Percentiles rank a stretch among this genome's conserved stretches.
These are phyloP conservation scores for Penicillium diatomitis DNA, from an alignment of 495 filamentous ascomycete species.

Conservation along the genomic window DNA sequence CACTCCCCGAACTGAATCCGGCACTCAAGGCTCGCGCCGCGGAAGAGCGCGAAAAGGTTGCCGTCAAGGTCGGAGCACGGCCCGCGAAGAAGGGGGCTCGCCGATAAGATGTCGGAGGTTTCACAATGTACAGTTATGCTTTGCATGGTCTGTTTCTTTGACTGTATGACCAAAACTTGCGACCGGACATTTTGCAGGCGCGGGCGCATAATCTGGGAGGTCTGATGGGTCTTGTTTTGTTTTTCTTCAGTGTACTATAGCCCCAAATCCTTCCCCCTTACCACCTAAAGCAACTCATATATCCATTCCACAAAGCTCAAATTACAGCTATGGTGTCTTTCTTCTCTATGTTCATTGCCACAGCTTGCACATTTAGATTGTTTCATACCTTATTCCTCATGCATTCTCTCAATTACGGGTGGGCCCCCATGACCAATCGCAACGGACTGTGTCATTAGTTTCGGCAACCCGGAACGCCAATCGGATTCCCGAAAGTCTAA, in stretches of 20 bases:
- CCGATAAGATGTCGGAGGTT: constrained; percentile 10
- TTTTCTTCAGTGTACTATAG: constrained; percentile 35
- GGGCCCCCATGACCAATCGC: no score
- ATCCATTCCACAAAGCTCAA: no score
- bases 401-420: no score
- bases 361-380: no score
- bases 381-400: no score
- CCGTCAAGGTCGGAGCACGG: constrained; percentile 24
- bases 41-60: constrained; percentile 33
- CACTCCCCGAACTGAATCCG: constrained; percentile 29
- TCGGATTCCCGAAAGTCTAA: no score
- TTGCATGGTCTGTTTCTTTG: constrained; percentile 16
- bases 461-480: no score
- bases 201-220: constrained; percentile 29
- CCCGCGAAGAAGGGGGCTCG: constrained; percentile 18
- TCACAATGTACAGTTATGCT: constrained; percentile 18
- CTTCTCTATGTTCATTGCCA: no score
- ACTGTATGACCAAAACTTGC: constrained; percentile 16
- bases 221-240: constrained; percentile 23
- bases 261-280: constrained; percentile 7
- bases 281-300: no score
- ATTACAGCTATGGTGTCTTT: no score
- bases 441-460: no score
- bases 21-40: constrained; percentile 21
- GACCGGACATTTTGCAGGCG: constrained; percentile 27